Percentiles rank a stretch among this genome's conserved stretches.
phyloP scores from a whole-genome alignment of 1,284 basidiomycete genomes.

The Ustanciosporium gigantosporum region DNA sequence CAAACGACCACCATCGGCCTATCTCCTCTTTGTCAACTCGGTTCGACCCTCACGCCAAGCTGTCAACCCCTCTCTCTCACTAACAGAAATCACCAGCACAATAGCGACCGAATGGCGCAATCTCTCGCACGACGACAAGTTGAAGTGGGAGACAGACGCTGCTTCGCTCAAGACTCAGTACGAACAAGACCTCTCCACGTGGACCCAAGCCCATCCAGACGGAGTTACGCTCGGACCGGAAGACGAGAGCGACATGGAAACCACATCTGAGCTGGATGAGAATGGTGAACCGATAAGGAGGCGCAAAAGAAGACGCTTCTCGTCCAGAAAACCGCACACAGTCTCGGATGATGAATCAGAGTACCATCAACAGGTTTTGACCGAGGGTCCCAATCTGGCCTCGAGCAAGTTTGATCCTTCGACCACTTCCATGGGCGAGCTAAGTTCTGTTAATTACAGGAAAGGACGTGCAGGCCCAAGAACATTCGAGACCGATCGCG shows the following conservation, averaged over 20 bases:
- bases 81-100: conserved; percentile 26
- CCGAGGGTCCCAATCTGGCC: conserved; percentile 19
- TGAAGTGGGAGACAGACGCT: conserved; percentile 32
- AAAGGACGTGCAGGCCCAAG: conserved; percentile 51
- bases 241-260: conserved; percentile 41
- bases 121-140: conserved; percentile 8
- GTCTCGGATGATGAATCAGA: conserved; percentile 49
- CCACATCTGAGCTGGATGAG: conserved; percentile 25
- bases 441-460: conserved; percentile 37
- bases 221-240: conserved; percentile 26
- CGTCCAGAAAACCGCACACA: conserved; percentile 26
- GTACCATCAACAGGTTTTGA: conserved; percentile 28
- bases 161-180: conserved; percentile 21
- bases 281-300: conserved; percentile 22
- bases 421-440: conserved; percentile 34
- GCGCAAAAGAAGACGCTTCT: conserved; percentile 9
- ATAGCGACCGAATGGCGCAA: conserved; percentile 37
- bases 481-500: conserved; percentile 53
- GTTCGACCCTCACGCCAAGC: conserved; percentile 19
- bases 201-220: conserved; percentile 22
- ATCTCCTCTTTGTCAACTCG: conserved; percentile 36
- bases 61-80: conserved; percentile 14
- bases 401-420: conserved; percentile 24
- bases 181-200: conserved; percentile 17
- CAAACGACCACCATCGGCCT: conserved; percentile 22